Percentiles rank a stretch among this genome's conserved stretches.
Conservation (phyloP, 1,139 yeast species). For the Suhomyces guaymorum region DNA sequence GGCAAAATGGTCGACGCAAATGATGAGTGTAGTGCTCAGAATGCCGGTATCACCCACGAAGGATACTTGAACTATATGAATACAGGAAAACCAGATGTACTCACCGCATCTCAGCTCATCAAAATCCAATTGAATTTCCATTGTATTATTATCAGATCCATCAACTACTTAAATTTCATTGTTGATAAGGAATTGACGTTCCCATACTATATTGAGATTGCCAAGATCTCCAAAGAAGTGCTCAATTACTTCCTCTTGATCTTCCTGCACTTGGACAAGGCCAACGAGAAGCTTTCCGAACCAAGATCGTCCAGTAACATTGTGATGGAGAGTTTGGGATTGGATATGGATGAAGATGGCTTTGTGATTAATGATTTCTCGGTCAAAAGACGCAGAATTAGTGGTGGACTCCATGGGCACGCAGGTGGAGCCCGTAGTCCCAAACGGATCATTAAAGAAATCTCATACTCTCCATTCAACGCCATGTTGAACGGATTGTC, state of each 20-base stretch:
- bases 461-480: conserved; percentile 48
- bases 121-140: conserved; percentile 49
- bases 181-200: conserved; percentile 47
- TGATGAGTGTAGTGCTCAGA: background rate
- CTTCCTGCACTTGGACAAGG: conserved; percentile 30
- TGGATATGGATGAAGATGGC: conserved; percentile 45
- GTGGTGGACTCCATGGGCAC: conserved; percentile 7
- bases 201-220: conserved; percentile 38
- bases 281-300: conserved; percentile 14
- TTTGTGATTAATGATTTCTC: conserved; percentile 50
- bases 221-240: conserved; percentile 42
- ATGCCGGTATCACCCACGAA: conserved; percentile 30
- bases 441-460: conserved; percentile 22
- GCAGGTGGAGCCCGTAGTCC: conserved; percentile 9
- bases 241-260: conserved; percentile 41
- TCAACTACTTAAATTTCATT: conserved; percentile 48
- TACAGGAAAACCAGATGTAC: conserved; percentile 42
- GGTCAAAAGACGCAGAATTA: conserved; percentile 37
- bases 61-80: conserved; percentile 32
- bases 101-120: conserved; percentile 43
- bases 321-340: conserved; percentile 21
- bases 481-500: conserved; percentile 47
- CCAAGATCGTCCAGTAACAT: conserved; percentile 14
- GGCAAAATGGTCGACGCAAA: conserved; percentile 10
- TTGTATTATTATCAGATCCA: conserved; percentile 44